Conservation (phyloP, 2,329 filamentous ascomycete species). For the Trichoderma sp. region DNA sequence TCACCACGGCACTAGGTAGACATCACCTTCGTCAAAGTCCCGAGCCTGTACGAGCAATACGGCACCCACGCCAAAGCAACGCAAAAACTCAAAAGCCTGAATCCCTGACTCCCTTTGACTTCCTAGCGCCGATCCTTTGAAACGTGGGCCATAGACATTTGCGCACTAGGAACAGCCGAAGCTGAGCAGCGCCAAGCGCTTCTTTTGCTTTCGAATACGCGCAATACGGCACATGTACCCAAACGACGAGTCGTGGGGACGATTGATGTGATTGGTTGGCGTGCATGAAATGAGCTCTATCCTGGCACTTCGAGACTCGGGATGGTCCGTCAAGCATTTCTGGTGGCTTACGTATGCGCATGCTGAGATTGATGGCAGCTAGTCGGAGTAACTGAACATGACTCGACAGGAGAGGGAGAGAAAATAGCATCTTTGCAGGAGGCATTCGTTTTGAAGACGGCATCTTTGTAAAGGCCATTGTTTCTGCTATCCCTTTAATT, state of each 20-base stretch:
- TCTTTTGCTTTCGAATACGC: constrained; percentile 2
- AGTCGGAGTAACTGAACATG: too few relatives aligned
- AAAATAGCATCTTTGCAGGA: too few relatives aligned
- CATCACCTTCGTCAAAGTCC: not conserved
- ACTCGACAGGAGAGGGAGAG: too few relatives aligned
- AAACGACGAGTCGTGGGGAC: not conserved
- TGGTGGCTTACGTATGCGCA: not conserved
- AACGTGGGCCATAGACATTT: constrained; percentile 6
- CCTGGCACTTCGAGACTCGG: too few relatives aligned
- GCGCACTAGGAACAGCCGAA: not conserved
- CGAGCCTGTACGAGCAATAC: constrained; percentile 1
- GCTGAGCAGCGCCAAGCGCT: not conserved
- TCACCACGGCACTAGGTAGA: not conserved
- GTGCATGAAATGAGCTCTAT: not conserved
- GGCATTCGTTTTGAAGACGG: too few relatives aligned
- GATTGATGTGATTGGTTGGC: not conserved
- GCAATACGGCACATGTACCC: constrained; percentile 4
- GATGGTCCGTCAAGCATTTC: too few relatives aligned
- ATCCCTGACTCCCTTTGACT: not conserved
- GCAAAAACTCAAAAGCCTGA: constrained; percentile 1
- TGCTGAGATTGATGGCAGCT: too few relatives aligned
- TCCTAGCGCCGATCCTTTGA: constrained; percentile 16
- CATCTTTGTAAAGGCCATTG: too few relatives aligned
- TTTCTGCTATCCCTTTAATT: too few relatives aligned
- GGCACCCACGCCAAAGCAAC: not conserved